These are phyloP conservation scores for Hypoxylon sp. DNA, from an alignment of 2,329 filamentous ascomycete genomes.

Conservation along the genomic window DNA sequence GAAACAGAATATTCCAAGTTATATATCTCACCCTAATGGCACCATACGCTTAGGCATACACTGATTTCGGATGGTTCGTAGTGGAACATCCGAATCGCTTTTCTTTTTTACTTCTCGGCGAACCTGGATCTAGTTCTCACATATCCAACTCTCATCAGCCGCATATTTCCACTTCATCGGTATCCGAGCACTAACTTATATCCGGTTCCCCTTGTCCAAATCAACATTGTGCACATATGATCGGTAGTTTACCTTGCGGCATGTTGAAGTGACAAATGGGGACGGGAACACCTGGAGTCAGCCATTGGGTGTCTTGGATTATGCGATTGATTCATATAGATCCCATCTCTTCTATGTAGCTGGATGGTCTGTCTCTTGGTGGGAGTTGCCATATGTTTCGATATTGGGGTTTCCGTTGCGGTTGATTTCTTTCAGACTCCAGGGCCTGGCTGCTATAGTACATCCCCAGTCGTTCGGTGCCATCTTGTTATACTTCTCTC, in stretches of 20 bases:
- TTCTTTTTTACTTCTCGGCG: constrained; percentile 20
- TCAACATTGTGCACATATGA: constrained; percentile 12
- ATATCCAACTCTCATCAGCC: constrained; percentile 8
- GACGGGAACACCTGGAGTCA: constrained; percentile 1
- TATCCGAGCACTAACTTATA: constrained; percentile 17
- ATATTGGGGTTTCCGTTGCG: constrained; percentile 19
- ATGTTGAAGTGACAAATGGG: constrained; percentile 5
- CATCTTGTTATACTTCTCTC: background rate
- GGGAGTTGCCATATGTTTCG: constrained; percentile 20
- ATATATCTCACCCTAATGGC: background rate
- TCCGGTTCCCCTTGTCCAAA: constrained; percentile 3
- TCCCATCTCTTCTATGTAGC: constrained; percentile 9
- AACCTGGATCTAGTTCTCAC: background rate
- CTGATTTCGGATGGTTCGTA: constrained; percentile 38
- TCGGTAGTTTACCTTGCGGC: constrained; percentile 34
- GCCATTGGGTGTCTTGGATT: background rate
- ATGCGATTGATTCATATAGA: constrained; percentile 18
- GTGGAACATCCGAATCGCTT: constrained; percentile 39
- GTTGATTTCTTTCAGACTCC: constrained; percentile 11
- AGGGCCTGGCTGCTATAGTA: constrained; percentile 1
- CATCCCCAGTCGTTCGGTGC: constrained; percentile 5
- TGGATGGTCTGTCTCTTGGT: background rate
- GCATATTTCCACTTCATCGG: background rate
- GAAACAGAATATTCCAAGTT: background rate
- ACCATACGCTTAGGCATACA: background rate